Evolutionary conservation across 345 rosid genomes (phyloP), one percentile per base, ranked within the genome.

Genomic region (Hevea brasiliensis): DNA sequence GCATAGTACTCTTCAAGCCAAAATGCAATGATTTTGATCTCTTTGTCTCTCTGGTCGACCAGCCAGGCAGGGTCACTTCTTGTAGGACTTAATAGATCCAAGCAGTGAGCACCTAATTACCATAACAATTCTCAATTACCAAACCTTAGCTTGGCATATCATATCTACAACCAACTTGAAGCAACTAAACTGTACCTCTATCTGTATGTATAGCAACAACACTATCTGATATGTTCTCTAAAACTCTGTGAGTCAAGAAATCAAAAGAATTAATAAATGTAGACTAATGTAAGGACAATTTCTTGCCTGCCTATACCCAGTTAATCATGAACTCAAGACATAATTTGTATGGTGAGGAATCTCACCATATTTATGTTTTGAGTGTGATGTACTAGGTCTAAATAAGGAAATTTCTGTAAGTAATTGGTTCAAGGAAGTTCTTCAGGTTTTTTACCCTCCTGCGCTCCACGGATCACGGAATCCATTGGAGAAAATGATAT

Each of bases 1-100:
- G 74, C 64, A 64, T 56, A 62, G 72, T 85, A 77, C 6, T 72
- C 75, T n/a, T 75, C 57, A 76, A 79, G 79, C 88, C 88, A 85
- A 26, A 64, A 42, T 9, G 75, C 73, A 71, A 85, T 76, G 8
- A 83, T 76, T 14, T 72, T 53, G 24, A 78, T 56, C 62, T 85
- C 88, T 65, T 68, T 70, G 0, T 76, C 71, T 61, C 83, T 41
- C 70, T 83, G 80, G 37, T 71, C 82, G 44, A 76, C 62, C 24
- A 83, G 59, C 88, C 88, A 85, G 17, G 50, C 24, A 15, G 45
- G 65, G 17, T 61, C 65, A 27, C 9, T 7, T 37, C 24, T 7
- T 61, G 44, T 32, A 3, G 65, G 65, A 17, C 3, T 61, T 35
- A 35, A 61, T 61, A 61, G 7, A 35, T 61, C 65, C 45, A 61